These are phyloP conservation scores for Penicillium vulpinum DNA, from an alignment of 2,329 filamentous ascomycete species.

Conservation along the genomic window DNA sequence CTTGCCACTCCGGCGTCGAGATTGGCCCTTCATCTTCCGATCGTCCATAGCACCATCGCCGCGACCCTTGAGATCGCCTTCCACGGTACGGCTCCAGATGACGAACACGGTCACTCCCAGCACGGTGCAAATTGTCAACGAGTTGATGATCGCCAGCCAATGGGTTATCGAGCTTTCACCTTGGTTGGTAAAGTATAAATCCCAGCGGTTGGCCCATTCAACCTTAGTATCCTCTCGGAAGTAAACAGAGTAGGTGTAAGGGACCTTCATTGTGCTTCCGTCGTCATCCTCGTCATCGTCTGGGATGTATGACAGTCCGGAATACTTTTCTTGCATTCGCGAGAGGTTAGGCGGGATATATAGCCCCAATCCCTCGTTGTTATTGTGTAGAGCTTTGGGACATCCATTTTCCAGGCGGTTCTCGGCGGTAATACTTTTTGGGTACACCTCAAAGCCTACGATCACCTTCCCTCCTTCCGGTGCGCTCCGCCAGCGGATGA, in stretches of 20 bases:
- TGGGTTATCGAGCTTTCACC: slow-evolving; percentile 79
- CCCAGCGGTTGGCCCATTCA: slow-evolving; percentile 84
- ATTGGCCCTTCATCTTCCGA: slow-evolving; percentile 58
- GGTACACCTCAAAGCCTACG: slow-evolving; percentile 86
- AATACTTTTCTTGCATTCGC: slow-evolving; percentile 55
- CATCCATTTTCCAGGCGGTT: slow-evolving; percentile 66
- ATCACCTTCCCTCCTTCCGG: slow-evolving; percentile 74
- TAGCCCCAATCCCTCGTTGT: slow-evolving; percentile 67
- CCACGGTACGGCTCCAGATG: slow-evolving; percentile 75
- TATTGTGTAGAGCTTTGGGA: slow-evolving; percentile 64
- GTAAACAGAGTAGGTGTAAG: slow-evolving; percentile 87
- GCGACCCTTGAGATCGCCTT: slow-evolving; percentile 74
- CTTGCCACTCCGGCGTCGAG: slow-evolving; percentile 36
- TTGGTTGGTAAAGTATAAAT: slow-evolving; percentile 85
- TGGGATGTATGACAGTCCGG: slow-evolving; percentile 61
- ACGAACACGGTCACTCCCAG: slow-evolving; percentile 77
- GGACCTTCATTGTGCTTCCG: slow-evolving; percentile 67
- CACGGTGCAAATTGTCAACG: slow-evolving; percentile 76
- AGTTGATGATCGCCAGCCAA: slow-evolving; percentile 87
- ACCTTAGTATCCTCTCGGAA: slow-evolving; percentile 78
- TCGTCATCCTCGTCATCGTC: slow-evolving; percentile 62
- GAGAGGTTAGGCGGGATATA: slow-evolving; percentile 65
- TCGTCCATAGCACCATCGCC: slow-evolving; percentile 67
- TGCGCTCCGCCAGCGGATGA: slow-evolving; percentile 74
- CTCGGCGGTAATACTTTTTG: slow-evolving; percentile 72